Evolutionary conservation across 768 basidiomycete species (phyloP).

Genomic region (Boletus vermiculosoides): DNA sequence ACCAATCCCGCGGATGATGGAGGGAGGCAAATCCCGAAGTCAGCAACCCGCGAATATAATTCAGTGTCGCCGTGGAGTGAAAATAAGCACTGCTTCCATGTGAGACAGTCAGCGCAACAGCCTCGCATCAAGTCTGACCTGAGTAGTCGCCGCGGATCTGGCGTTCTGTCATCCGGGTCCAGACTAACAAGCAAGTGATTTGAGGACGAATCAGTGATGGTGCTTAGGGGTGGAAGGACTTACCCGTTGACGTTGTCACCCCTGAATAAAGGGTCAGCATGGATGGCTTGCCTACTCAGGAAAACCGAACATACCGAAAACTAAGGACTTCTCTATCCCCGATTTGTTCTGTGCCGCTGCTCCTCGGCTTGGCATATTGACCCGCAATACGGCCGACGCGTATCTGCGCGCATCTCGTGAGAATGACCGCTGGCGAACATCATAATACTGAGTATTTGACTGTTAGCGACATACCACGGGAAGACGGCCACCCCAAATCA

Average conservation of each 20-base stretch:
- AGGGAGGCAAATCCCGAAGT: constrained; percentile 93
- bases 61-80: constrained; percentile 90
- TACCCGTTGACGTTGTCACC: constrained; percentile 97
- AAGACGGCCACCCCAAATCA: constrained; percentile 89
- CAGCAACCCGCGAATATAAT: constrained; percentile 85
- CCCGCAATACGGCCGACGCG: constrained; percentile 92
- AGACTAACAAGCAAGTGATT: constrained; percentile 36
- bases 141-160: constrained; percentile 87
- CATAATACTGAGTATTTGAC: not conserved
- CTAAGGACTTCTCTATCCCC: constrained; percentile 75
- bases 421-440: constrained; percentile 1
- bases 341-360: constrained; percentile 76
- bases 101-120: constrained; percentile 3
- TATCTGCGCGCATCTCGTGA: constrained; percentile 42
- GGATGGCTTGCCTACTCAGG: not conserved
- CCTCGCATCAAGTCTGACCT: constrained; percentile 40
- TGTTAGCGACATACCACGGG: constrained; percentile 67
- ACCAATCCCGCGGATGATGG: constrained; percentile 90
- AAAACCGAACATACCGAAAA: constrained; percentile 63
- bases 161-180: constrained; percentile 73
- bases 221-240: constrained; percentile 16
- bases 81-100: constrained; percentile 76
- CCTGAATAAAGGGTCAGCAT: constrained; percentile 39
- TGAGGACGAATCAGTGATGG: not conserved
- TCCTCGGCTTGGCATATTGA: constrained; percentile 94